A percentile compares a stretch with the other conserved stretches of the same genome.
phyloP scores from a whole-genome alignment of 495 filamentous ascomycete genomes.

The Aspergillus cavernicola region DNA sequence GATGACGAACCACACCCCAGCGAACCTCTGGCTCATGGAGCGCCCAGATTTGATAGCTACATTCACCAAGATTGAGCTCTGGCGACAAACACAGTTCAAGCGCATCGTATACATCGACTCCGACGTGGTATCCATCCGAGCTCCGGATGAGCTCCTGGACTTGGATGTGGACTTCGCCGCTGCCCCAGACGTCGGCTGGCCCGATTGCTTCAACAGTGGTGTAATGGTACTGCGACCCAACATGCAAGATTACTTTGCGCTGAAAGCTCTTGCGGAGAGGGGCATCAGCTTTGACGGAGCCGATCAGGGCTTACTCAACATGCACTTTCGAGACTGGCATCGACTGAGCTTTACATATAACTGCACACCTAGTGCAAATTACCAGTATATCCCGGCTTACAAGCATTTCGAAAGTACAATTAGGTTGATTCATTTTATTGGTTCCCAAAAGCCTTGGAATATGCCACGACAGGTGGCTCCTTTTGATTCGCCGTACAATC shows the following conservation, averaged over 20 bases:
- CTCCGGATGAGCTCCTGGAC: constrained; percentile 89
- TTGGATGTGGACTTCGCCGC: constrained; percentile 77
- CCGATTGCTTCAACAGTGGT: constrained; percentile 96
- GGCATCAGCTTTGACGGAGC: constrained; percentile 96
- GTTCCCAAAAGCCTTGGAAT: constrained; percentile 83
- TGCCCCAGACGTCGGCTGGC: constrained; percentile 95
- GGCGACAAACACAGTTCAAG: constrained; percentile 85
- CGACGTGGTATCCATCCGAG: constrained; percentile 80
- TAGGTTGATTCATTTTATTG: constrained; percentile 90
- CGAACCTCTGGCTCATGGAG: constrained; percentile 88
- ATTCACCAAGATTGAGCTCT: constrained; percentile 95
- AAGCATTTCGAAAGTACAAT: constrained; percentile 86
- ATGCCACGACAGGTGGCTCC: constrained; percentile 59
- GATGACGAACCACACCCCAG: constrained; percentile 69
- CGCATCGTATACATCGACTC: constrained; percentile 91
- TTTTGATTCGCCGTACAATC: constrained; percentile 64
- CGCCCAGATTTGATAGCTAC: constrained; percentile 84
- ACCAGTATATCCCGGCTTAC: constrained; percentile 94
- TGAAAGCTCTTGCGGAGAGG: constrained; percentile 75
- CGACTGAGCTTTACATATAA: constrained; percentile 94
- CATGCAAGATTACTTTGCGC: constrained; percentile 78
- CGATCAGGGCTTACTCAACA: constrained; percentile 93
- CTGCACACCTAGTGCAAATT: constrained; percentile 88
- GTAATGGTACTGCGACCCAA: constrained; percentile 89
- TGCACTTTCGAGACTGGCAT: constrained; percentile 86